These are phyloP conservation scores for Cyclotella choctawhatcheeana DNA, from an alignment of 108 stramenopile genomes.

Conservation along the genomic window DNA sequence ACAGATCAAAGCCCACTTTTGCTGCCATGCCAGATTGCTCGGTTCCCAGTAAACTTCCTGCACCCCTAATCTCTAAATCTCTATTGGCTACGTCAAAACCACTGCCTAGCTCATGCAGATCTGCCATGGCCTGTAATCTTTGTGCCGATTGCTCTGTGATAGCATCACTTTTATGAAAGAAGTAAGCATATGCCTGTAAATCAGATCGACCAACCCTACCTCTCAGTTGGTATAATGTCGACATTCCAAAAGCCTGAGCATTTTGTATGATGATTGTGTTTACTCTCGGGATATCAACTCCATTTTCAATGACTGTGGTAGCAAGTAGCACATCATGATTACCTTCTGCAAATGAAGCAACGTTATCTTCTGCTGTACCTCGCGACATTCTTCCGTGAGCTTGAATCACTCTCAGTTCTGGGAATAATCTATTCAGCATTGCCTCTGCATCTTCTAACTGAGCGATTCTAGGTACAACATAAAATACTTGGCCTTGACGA, in stretches of 20 bases:
- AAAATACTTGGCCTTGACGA: slow-evolving; percentile 89
- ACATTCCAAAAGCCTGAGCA: slow-evolving; percentile 93
- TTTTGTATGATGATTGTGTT: slow-evolving; percentile 95
- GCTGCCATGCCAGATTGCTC: slow-evolving; percentile 93
- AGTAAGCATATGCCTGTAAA: slow-evolving; percentile 88
- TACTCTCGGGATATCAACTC: slow-evolving; percentile 94
- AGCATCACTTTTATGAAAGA: slow-evolving; percentile 75
- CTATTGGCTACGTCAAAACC: slow-evolving; percentile 94
- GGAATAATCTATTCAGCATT: slow-evolving; percentile 67
- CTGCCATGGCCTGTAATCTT: slow-evolving; percentile 87
- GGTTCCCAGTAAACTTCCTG: slow-evolving; percentile 89
- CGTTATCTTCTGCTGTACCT: slow-evolving; percentile 75
- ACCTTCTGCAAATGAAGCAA: slow-evolving; percentile 87
- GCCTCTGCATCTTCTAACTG: slow-evolving; percentile 73
- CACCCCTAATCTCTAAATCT: slow-evolving; percentile 96
- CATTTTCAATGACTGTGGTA: slow-evolving; percentile 98
- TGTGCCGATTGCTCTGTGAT: slow-evolving; percentile 79
- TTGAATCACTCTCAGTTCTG: slow-evolving; percentile 74
- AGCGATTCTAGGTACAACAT: slow-evolving; percentile 90
- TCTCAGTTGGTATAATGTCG: slow-evolving; percentile 93
- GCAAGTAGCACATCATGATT: slow-evolving; percentile 90
- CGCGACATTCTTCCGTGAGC: slow-evolving; percentile 90
- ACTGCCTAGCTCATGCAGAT: slow-evolving; percentile 84
- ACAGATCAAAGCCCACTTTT: slow-evolving; percentile 94
- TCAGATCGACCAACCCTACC: slow-evolving; percentile 95